Conservation (phyloP, 2,329 filamentous ascomycete genomes). For the Colletotrichum godetiae region DNA sequence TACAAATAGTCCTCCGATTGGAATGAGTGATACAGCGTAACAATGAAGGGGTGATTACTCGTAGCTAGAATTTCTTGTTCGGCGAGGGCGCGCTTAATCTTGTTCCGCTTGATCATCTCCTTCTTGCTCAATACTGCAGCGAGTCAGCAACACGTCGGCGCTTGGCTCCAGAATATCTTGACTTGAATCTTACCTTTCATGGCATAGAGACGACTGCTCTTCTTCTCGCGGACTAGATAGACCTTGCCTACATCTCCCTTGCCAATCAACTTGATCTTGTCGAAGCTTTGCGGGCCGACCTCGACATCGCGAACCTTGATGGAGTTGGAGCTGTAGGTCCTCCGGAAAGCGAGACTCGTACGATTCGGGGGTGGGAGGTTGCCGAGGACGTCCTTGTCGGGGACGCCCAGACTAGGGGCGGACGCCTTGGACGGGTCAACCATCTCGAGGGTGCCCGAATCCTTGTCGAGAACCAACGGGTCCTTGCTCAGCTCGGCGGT, state of each 20-base stretch:
- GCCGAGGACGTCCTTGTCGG: slow-evolving; percentile 64
- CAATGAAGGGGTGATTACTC: slow-evolving; percentile 99
- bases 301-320: slow-evolving; percentile 99
- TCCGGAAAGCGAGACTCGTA: slow-evolving; percentile 81
- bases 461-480: slow-evolving; percentile 71
- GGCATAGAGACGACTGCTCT: slow-evolving; percentile 92
- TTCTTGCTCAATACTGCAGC: slow-evolving; percentile 93
- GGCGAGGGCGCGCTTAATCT: slow-evolving; percentile 97
- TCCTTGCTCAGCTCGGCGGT: slow-evolving; percentile 91
- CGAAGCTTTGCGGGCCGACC: slow-evolving; percentile 93
- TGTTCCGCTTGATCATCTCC: slow-evolving; percentile 99
- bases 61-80: slow-evolving; percentile 98
- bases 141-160: slow-evolving; percentile 48
- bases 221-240: slow-evolving; percentile 97
- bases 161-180: neutral
- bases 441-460: slow-evolving; percentile 58
- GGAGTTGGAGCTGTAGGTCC: slow-evolving; percentile 98
- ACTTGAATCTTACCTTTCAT: slow-evolving; percentile 85
- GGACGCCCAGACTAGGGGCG: slow-evolving; percentile 43
- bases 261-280: slow-evolving; percentile 99
- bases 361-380: slow-evolving; percentile 75
- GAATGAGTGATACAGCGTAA: slow-evolving; percentile 98
- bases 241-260: slow-evolving; percentile 99
- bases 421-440: slow-evolving; percentile 52
- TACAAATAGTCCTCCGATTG: slow-evolving; percentile 99